Percentiles rank a stretch among this genome's conserved stretches.
Conservation (phyloP, 345 rosid species). For the Syzygium jambos region DNA sequence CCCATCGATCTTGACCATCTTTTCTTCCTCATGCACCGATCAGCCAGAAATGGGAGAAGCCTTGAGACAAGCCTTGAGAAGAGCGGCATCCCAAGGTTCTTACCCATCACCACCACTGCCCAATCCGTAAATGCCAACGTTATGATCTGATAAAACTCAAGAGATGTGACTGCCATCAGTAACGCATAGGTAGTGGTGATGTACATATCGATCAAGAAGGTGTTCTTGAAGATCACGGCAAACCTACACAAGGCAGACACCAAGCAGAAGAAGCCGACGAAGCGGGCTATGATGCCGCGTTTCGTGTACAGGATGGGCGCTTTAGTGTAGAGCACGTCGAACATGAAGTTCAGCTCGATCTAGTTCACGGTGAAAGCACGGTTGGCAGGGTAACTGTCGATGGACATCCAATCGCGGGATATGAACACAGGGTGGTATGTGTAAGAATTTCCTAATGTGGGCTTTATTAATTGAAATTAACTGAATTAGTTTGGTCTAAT, state of each 20-base stretch:
- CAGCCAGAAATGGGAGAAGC: neutral
- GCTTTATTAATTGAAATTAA: too few species aligned
- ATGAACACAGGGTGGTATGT: neutral
- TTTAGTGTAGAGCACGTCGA: neutral
- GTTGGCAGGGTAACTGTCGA: neutral
- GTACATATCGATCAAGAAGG: neutral
- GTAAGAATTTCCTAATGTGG: too few species aligned
- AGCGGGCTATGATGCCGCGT: neutral
- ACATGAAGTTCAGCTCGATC: neutral
- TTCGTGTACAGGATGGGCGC: neutral
- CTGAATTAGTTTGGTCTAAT: too few species aligned
- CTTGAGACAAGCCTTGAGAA: neutral
- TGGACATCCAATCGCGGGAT: neutral
- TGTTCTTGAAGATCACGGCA: neutral
- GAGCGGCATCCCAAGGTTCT: neutral
- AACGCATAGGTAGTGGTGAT: neutral
- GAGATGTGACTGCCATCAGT: neutral
- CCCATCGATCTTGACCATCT: neutral
- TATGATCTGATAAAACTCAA: neutral
- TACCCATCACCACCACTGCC: neutral
- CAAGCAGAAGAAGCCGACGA: neutral
- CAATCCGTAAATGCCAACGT: neutral
- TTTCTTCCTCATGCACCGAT: neutral
- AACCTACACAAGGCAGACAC: neutral
- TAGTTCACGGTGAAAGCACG: neutral